These are phyloP conservation scores for Rhazya stricta DNA, from an alignment of 257 asterid species.

Conservation along the genomic window DNA sequence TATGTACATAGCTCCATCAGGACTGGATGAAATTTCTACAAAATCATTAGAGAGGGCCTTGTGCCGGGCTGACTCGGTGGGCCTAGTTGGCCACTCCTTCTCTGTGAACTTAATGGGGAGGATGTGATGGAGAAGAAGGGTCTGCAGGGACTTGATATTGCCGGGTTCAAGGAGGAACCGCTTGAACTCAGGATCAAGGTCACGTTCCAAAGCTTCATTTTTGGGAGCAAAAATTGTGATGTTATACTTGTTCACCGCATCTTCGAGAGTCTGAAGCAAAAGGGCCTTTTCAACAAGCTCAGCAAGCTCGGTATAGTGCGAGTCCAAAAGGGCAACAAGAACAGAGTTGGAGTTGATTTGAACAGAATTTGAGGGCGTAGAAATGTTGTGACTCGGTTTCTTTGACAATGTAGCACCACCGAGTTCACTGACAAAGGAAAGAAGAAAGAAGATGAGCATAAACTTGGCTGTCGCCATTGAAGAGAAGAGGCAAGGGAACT, in stretches of 20 bases:
- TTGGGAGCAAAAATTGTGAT: slow-evolving; percentile 33
- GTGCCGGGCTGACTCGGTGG: slow-evolving; percentile 8
- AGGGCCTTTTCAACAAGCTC: slow-evolving; percentile 34
- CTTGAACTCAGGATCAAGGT: slow-evolving; percentile 33
- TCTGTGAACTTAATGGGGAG: slow-evolving; percentile 15
- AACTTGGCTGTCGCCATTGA: slow-evolving; percentile 16
- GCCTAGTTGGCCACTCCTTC: slow-evolving; percentile 1
- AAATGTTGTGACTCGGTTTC: background rate
- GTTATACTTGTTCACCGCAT: slow-evolving; percentile 20
- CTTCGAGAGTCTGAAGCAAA: slow-evolving; percentile 30
- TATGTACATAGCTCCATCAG: background rate
- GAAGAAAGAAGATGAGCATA: background rate
- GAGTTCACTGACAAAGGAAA: background rate
- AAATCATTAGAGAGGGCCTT: slow-evolving; percentile 11
- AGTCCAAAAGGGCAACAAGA: slow-evolving; percentile 29
- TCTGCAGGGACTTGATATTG: slow-evolving; percentile 27
- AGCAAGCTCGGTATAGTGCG: slow-evolving; percentile 27
- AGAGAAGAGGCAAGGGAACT: background rate
- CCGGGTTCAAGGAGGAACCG: slow-evolving; percentile 32
- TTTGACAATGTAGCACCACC: slow-evolving; percentile 17
- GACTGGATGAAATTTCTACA: background rate
- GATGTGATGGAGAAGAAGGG: slow-evolving; percentile 26
- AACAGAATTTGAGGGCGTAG: slow-evolving; percentile 6
- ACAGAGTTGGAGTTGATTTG: slow-evolving; percentile 36
- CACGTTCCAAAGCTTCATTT: slow-evolving; percentile 31